phyloP scores from a whole-genome alignment of 139 green algal species.

The Coccomyxa sp. region DNA sequence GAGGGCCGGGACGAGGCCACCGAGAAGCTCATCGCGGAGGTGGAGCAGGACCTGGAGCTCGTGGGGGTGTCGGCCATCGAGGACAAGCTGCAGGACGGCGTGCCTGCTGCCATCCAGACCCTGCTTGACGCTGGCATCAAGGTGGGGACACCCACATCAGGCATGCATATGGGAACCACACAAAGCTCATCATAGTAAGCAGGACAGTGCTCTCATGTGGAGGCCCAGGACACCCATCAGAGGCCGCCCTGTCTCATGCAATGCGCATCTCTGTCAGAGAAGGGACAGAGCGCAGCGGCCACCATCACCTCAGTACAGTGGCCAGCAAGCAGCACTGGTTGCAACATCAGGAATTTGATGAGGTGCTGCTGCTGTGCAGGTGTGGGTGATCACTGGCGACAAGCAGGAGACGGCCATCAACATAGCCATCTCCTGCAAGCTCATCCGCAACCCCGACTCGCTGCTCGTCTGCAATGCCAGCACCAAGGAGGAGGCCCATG shows the following conservation, averaged over 20 bases:
- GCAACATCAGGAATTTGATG: too few species aligned
- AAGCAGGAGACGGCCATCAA: slow-evolving; percentile 92
- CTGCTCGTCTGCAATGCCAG: slow-evolving; percentile 59
- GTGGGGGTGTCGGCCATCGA: slow-evolving; percentile 97
- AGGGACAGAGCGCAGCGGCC: too few species aligned
- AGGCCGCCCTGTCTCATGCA: too few species aligned
- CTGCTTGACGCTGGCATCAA: slow-evolving; percentile 84
- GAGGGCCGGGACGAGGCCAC: slow-evolving; percentile 60
- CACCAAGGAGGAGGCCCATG: slow-evolving; percentile 15
- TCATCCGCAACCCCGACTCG: slow-evolving; percentile 63
- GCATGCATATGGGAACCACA: too few species aligned
- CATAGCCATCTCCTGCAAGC: slow-evolving; percentile 84
- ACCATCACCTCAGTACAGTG: too few species aligned
- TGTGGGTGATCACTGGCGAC: slow-evolving; percentile 89
- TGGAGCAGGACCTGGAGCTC: slow-evolving; percentile 78
- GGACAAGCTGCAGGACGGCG: slow-evolving; percentile 97
- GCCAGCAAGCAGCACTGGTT: too few species aligned
- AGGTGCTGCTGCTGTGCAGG: slow-evolving; percentile 13
- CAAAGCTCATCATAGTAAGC: too few species aligned
- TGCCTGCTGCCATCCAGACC: slow-evolving; percentile 85
- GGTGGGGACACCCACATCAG: slow-evolving; percentile 40
- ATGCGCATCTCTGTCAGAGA: too few species aligned
- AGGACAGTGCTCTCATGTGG: too few species aligned
- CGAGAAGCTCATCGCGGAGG: slow-evolving; percentile 42
- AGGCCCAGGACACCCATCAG: too few species aligned